Evolutionary conservation across 2,329 filamentous ascomycete genomes (phyloP).

Genomic region (Coniochaeta sp.): DNA sequence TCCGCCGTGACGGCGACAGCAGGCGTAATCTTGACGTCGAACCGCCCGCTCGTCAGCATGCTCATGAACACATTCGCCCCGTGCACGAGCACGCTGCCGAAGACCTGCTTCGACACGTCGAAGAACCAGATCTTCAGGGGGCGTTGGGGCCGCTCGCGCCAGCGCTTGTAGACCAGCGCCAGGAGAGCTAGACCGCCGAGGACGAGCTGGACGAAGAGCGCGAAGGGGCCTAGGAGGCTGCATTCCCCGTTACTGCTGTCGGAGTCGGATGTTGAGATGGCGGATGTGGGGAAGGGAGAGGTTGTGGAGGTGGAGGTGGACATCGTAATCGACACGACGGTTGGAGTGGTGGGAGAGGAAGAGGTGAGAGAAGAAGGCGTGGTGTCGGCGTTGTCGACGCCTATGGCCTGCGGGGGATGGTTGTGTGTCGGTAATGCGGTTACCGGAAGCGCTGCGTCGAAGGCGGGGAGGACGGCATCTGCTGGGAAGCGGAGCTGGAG

Average conservation of each 20-base stretch:
- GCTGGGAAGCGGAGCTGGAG: background rate
- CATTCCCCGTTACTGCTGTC: slow-evolving; percentile 62
- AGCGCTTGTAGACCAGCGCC: slow-evolving; percentile 88
- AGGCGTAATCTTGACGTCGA: slow-evolving; percentile 53
- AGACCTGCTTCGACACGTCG: slow-evolving; percentile 94
- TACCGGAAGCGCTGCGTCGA: background rate
- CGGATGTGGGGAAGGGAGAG: background rate
- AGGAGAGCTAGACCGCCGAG: slow-evolving; percentile 77
- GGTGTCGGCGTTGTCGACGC: background rate
- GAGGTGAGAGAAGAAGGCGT: too few species aligned
- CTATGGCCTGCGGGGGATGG: background rate
- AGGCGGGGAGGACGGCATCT: background rate
- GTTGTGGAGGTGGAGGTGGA: background rate
- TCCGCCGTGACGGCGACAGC: too few species aligned
- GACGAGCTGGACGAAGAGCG: slow-evolving; percentile 80
- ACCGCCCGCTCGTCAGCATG: slow-evolving; percentile 83
- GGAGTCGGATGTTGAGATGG: background rate
- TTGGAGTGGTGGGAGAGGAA: background rate
- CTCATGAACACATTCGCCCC: slow-evolving; percentile 93
- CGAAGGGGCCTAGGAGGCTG: slow-evolving; percentile 81
- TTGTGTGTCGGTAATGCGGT: background rate
- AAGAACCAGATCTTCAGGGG: slow-evolving; percentile 97
- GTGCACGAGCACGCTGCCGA: slow-evolving; percentile 87
- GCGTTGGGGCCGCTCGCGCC: slow-evolving; percentile 83
- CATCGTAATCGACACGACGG: background rate